A percentile compares a stretch with the other conserved stretches of the same genome.
phyloP scores from a whole-genome alignment of 163 green algal genomes.

The Volvox carteri region DNA sequence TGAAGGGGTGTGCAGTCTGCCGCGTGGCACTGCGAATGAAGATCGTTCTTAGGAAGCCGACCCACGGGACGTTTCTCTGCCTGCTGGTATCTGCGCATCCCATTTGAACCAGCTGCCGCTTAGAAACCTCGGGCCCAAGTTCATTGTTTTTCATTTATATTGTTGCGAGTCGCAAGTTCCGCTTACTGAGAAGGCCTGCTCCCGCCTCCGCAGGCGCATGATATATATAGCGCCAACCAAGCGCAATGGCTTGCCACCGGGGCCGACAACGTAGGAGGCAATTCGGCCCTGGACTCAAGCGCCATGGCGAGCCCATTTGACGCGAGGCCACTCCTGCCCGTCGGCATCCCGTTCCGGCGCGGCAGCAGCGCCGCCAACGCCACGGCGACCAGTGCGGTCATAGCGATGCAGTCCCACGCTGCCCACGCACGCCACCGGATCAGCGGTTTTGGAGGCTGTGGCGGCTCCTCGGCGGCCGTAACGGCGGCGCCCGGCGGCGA shows the following conservation, averaged over 20 bases:
- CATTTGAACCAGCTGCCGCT: too few species aligned
- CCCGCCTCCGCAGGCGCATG: conserved; percentile 4
- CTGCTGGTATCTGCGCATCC: too few species aligned
- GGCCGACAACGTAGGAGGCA: neutral
- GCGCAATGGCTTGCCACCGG: neutral
- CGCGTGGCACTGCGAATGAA: too few species aligned
- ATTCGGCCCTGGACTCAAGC: neutral
- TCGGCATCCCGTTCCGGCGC: neutral
- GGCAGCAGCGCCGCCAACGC: neutral
- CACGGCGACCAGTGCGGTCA: neutral
- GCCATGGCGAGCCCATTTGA: neutral
- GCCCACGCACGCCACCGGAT: neutral
- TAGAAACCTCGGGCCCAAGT: too few species aligned
- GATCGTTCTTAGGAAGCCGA: too few species aligned
- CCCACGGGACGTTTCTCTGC: too few species aligned
- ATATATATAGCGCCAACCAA: neutral
- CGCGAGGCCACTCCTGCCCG: neutral
- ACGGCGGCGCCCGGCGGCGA: neutral
- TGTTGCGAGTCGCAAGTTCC: too few species aligned
- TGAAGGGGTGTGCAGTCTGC: too few species aligned
- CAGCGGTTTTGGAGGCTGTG: neutral
- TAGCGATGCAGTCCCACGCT: neutral
- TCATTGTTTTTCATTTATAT: too few species aligned
- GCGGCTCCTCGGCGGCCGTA: neutral
- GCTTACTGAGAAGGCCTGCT: too few species aligned